Evolutionary conservation across 805 yeast genomes (phyloP), one percentile per base, ranked within the genome.

Genomic region (Cyberlindnera subsufficiens): DNA sequence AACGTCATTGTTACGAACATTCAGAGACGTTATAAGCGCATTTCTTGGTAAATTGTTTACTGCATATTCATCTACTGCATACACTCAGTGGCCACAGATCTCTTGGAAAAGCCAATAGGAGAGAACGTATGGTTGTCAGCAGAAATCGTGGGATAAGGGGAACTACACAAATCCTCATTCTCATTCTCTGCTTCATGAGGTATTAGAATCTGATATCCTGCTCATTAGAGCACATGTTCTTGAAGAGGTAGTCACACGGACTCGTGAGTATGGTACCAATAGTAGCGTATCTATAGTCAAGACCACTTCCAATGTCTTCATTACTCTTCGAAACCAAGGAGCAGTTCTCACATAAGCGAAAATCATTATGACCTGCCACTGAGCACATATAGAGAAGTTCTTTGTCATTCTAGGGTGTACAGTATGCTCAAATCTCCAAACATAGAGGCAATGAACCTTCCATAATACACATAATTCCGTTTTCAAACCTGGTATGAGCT

Each of bases 311-410:
- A 32, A 33, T 17, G 16, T 36, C 42, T 14, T 32, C 19, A 18
- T 32, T 13, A 17, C 9, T 17, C 6, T 15, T 4, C 4, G 32
- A 10, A 22, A 8, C 30, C 43, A 5, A 46, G 40, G 1, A 53
- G 35, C 59, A 55, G 3, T 59, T 59, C 38, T 56, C 61, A 39
- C 59, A 55, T 27, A 56, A 37, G 22, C 42, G 54, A 10, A 37
- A 18, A 37, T 54, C 58, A 8, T 47, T 36, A 33, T 42, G 54
- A 7, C 61, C 59, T 37, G 44, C 37, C n/a, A 44, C 42, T 29
- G 52, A 55, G 35, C 58, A 56, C 6, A 16, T 5, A 20, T 34
- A 20, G 16, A 34, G 14, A 3, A 19, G 37, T 18, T 6, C n/a
- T n/a, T n/a, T n/a, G n/a, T n/a, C 7, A 13, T 34, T 19, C 30